A percentile compares a stretch with the other conserved stretches of the same genome.
These are phyloP conservation scores for Plantago ovata DNA, from an alignment of 257 asterid genomes.

Conservation along the genomic window DNA sequence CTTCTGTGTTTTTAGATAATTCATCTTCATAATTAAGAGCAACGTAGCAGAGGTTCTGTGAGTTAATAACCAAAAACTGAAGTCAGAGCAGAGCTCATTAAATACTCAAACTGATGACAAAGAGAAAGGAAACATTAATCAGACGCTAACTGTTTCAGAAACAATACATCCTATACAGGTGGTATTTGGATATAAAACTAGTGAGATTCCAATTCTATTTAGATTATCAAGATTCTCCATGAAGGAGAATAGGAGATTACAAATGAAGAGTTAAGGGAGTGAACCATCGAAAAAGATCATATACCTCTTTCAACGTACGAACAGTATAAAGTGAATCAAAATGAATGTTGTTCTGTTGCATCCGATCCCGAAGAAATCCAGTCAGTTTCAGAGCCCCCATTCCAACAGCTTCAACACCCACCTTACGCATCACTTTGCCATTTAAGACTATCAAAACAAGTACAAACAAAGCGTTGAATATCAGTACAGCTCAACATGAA, in stretches of 20 bases:
- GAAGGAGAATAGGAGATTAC: slow-evolving; percentile 1
- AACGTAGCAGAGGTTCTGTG: slow-evolving; percentile 90
- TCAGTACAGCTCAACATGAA: neutral
- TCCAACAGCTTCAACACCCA: slow-evolving; percentile 85
- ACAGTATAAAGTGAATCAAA: slow-evolving; percentile 87
- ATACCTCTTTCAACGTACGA: slow-evolving; percentile 88
- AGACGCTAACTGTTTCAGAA: neutral
- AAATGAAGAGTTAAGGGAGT: neutral
- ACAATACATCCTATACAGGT: slow-evolving; percentile 1
- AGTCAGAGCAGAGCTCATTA: slow-evolving; percentile 23
- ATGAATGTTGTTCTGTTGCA: slow-evolving; percentile 72
- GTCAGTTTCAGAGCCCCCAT: slow-evolving; percentile 93
- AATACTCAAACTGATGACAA: slow-evolving; percentile 1
- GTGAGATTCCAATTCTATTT: neutral
- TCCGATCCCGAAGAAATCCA: slow-evolving; percentile 77
- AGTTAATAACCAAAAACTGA: slow-evolving; percentile 26
- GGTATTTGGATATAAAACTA: neutral
- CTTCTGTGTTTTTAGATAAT: slow-evolving; percentile 59
- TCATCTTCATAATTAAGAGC: slow-evolving; percentile 93
- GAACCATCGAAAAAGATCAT: slow-evolving; percentile 1
- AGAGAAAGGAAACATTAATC: neutral
- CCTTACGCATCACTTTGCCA: slow-evolving; percentile 82
- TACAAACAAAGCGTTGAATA: neutral
- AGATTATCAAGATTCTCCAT: slow-evolving; percentile 11
- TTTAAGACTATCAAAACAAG: slow-evolving; percentile 51